Conservation (phyloP, 2,329 filamentous ascomycete genomes). For the Alternaria sp. region DNA sequence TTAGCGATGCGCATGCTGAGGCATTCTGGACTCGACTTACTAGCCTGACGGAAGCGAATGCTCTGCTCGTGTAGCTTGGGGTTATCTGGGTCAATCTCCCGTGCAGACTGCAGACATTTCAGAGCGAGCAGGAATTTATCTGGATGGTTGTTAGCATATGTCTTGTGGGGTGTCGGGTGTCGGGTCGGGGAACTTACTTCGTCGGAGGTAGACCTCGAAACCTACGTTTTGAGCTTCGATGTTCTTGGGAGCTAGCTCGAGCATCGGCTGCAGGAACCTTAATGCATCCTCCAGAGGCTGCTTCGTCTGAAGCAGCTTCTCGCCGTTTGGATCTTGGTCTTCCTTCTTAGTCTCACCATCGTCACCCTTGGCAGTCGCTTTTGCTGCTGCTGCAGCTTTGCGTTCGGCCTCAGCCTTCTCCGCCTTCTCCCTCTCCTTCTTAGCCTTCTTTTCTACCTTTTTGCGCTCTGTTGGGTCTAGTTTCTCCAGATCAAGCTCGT, state of each 20-base stretch:
- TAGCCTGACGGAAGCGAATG: conserved; percentile 71
- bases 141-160: conserved; percentile 50
- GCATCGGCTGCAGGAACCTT: conserved; percentile 82
- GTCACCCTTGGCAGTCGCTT: conserved; percentile 67
- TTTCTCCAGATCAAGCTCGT: conserved; percentile 63
- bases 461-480: conserved; percentile 73
- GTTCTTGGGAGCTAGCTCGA: conserved; percentile 82
- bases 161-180: background rate
- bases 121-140: conserved; percentile 89
- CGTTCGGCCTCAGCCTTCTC: conserved; percentile 80
- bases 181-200: conserved; percentile 67
- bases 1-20: conserved; percentile 14
- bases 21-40: conserved; percentile 38
- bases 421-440: conserved; percentile 75
- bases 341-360: conserved; percentile 77
- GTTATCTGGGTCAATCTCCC: conserved; percentile 72
- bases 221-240: conserved; percentile 83
- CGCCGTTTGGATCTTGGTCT: conserved; percentile 86
- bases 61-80: conserved; percentile 79
- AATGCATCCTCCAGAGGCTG: conserved; percentile 86
- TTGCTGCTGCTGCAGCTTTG: conserved; percentile 75
- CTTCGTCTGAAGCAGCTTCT: conserved; percentile 79
- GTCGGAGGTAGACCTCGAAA: conserved; percentile 87
- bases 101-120: conserved; percentile 80
- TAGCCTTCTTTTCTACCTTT: conserved; percentile 89